Base-by-base conservation (phyloP, 139 green algal species). In the Raphidocelis subcapitata region DNA sequence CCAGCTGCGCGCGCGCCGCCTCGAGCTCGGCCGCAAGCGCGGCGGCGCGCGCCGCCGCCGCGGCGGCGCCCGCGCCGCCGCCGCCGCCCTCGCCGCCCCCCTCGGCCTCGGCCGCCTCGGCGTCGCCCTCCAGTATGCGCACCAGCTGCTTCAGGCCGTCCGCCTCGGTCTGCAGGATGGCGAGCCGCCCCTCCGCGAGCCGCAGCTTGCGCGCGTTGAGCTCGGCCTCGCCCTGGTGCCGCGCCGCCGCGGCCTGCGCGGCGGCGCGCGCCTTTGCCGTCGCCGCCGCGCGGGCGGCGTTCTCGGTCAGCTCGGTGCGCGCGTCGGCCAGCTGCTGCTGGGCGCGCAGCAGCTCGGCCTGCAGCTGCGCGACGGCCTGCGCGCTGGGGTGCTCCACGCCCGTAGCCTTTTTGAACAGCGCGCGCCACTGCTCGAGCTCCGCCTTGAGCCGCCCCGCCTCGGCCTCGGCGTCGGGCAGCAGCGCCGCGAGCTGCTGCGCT, bases 161-260 rank as follows among this genome's bases (percentile, higher is more conserved):
- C 20, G 65, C 59, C 54, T 86, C 80, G 36, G 41, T 68, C 55
- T 79, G 61, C 62, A 81, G 57, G 47, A 70, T 32, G n/a, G 44
- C 56, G 18, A 75, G 14, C 12, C 65, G 67, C 37, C 36, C 26
- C 57, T 86, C 49, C 0, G 76, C 76, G 51, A 63, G 51, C 26
- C 21, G 23, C 15, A 65, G 33, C 62, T 46, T 62, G 49, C 60
- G 72, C 23, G 24, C n/a, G 15, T 65, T 46, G 15, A 16, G 12
- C 4, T 44, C 35, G 2, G 61, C 62, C 10, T 35, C 60, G 31
- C 55, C 55, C n/a, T 29, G 5, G 16, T 29, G n/a, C 5, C n/a
- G n/a, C 26, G 55, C 24, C 5, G 55, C 55, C 10, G 24, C 55
- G 5, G 55, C 55, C 26, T 62, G 55, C 26, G 55, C 55, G 10